phyloP scores from a whole-genome alignment of 78 protist genomes.

The Dictyostelium citrinum region DNA sequence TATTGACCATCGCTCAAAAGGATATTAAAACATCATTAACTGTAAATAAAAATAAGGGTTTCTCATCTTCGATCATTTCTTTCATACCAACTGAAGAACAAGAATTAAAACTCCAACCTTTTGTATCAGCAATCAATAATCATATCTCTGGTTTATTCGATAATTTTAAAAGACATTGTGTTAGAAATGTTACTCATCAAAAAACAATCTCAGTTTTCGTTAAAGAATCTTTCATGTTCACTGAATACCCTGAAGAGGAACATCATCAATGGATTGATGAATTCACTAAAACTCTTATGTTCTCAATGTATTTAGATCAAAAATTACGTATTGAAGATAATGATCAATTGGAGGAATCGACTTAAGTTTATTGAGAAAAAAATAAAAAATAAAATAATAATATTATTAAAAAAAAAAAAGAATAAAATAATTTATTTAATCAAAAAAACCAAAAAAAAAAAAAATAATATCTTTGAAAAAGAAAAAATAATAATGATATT shows the following conservation, averaged over 20 bases:
- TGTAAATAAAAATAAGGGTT: background rate
- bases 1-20: background rate
- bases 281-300: constrained; percentile 26
- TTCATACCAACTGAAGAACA: constrained; percentile 21
- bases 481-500: too few species aligned
- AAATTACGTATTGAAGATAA: constrained; percentile 26
- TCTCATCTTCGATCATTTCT: background rate
- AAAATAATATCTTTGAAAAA: too few species aligned
- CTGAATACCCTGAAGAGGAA: constrained; percentile 1
- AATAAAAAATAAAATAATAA: background rate
- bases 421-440: too few species aligned
- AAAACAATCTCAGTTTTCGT: constrained; percentile 45
- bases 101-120: background rate
- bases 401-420: too few species aligned
- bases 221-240: constrained; percentile 15
- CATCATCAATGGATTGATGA: constrained; percentile 28
- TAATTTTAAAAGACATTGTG: constrained; percentile 45
- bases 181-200: constrained; percentile 32
- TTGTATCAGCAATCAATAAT: background rate
- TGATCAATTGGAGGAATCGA: constrained; percentile 9
- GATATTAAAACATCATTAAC: background rate
- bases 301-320: constrained; percentile 47
- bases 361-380: background rate
- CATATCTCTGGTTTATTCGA: constrained; percentile 25
- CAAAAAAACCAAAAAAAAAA: background rate